Evolutionary conservation across 2,329 filamentous ascomycete species (phyloP).

Genomic region (Exserohilum rostratum): DNA sequence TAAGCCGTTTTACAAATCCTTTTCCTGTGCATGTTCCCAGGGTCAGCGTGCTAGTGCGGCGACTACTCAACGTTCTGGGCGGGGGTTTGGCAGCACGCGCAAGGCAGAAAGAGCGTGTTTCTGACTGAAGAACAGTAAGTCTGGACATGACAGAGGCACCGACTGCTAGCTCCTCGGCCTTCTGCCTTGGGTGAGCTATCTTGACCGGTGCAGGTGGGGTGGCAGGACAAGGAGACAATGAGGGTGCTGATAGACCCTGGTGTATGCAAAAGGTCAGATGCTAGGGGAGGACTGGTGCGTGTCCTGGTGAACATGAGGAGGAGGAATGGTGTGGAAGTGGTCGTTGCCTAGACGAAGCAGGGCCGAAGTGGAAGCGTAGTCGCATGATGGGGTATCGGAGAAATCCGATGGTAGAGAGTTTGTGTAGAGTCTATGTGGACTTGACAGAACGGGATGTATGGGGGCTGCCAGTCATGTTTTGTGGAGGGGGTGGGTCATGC

Average conservation of each 20-base stretch:
- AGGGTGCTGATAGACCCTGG: constrained; percentile 12
- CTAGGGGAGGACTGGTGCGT: constrained; percentile 17
- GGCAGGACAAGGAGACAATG: constrained; percentile 14
- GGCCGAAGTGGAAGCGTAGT: neutral
- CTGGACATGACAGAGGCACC: constrained; percentile 6
- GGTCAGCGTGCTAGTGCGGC: neutral
- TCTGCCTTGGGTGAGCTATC: constrained; percentile 38
- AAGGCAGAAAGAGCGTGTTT: constrained; percentile 16
- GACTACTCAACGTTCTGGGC: constrained; percentile 11
- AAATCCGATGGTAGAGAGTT: constrained; percentile 3
- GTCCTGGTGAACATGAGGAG: constrained; percentile 18
- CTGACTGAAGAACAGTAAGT: constrained; percentile 17
- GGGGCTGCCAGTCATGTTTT: constrained; percentile 5
- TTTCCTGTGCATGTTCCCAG: constrained; percentile 9
- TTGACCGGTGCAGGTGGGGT: constrained; percentile 45
- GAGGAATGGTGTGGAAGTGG: constrained; percentile 6
- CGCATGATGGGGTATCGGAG: neutral
- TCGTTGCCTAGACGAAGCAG: constrained; percentile 38
- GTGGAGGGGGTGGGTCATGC: neutral
- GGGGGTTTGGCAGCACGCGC: constrained; percentile 13
- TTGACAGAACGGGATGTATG: neutral
- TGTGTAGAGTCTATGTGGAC: neutral
- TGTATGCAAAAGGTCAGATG: constrained; percentile 34
- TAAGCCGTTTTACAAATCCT: constrained; percentile 12
- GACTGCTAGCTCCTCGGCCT: constrained; percentile 23